phyloP scores from a whole-genome alignment of 164 flowering plant species.

The Warburgia ugandensis region DNA sequence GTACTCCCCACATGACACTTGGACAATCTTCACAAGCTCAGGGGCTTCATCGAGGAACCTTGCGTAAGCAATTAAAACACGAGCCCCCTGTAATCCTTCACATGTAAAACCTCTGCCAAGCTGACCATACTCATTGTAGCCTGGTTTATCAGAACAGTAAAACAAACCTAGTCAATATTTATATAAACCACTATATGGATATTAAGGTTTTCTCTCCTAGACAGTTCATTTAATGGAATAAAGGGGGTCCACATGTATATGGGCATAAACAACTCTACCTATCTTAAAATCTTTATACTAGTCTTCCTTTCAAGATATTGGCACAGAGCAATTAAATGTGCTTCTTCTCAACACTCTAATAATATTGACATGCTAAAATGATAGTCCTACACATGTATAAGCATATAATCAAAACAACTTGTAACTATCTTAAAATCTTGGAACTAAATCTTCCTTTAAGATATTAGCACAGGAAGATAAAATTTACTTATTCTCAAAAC shows the following conservation, averaged over 20 bases:
- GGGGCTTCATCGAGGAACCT: slow-evolving; percentile 94
- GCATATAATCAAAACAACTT: no score
- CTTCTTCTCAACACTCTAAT: no score
- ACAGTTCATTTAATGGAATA: background rate
- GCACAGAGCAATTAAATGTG: no score
- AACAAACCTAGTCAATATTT: slow-evolving; percentile 27
- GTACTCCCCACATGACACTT: slow-evolving; percentile 98
- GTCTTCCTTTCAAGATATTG: no score
- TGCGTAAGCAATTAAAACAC: slow-evolving; percentile 63
- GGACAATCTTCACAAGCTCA: slow-evolving; percentile 84
- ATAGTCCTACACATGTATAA: no score
- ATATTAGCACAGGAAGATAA: no score
- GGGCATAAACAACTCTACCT: no score
- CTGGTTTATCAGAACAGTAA: slow-evolving; percentile 55
- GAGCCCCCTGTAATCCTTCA: slow-evolving; percentile 96
- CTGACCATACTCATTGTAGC: slow-evolving; percentile 98
- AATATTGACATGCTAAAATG: no score
- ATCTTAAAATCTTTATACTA: no score
- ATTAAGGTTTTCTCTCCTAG: slow-evolving; percentile 2
- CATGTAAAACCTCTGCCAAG: slow-evolving; percentile 97
- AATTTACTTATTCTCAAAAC: no score
- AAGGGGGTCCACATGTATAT: slow-evolving; percentile 1
- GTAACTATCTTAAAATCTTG: no score
- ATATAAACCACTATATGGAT: slow-evolving; percentile 12
- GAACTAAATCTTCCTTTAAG: no score